Conservation (phyloP, 129 eudicot species). For the Rutidosis leptorrhynchoides region DNA sequence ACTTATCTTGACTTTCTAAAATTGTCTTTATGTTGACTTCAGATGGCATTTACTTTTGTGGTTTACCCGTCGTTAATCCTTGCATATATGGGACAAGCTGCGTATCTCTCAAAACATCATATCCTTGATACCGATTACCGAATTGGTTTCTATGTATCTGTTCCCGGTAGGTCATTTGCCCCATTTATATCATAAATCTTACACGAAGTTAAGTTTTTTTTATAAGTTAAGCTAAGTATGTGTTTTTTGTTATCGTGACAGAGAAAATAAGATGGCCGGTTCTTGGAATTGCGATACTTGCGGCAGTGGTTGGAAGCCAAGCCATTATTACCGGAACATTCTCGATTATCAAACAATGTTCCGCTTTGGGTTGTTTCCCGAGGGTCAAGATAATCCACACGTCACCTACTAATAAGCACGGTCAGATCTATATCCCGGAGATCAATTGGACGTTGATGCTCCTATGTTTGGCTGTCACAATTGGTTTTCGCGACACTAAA, state of each 20-base stretch:
- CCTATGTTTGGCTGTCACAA: constrained; percentile 80
- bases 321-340: constrained; percentile 88
- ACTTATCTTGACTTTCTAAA: background rate
- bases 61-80: constrained; percentile 90
- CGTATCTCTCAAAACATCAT: constrained; percentile 89
- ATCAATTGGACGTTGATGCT: constrained; percentile 82
- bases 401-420: constrained; percentile 65
- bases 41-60: constrained; percentile 91
- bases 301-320: constrained; percentile 95
- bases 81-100: constrained; percentile 99
- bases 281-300: constrained; percentile 84
- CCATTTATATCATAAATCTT: background rate
- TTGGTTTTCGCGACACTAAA: constrained; percentile 79
- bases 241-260: constrained; percentile 29
- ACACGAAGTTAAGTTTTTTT: too few relatives aligned
- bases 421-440: constrained; percentile 90
- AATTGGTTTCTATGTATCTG: constrained; percentile 86
- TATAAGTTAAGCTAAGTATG: background rate
- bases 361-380: constrained; percentile 84
- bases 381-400: constrained; percentile 77
- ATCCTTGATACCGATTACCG: constrained; percentile 56
- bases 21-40: constrained; percentile 9
- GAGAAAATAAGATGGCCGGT: constrained; percentile 90
- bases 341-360: constrained; percentile 78
- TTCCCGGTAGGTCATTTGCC: constrained; percentile 55